Evolutionary conservation across 768 basidiomycete species (phyloP), one percentile per base, ranked within the genome.

Genomic region (Pulveroboletus sp.): DNA sequence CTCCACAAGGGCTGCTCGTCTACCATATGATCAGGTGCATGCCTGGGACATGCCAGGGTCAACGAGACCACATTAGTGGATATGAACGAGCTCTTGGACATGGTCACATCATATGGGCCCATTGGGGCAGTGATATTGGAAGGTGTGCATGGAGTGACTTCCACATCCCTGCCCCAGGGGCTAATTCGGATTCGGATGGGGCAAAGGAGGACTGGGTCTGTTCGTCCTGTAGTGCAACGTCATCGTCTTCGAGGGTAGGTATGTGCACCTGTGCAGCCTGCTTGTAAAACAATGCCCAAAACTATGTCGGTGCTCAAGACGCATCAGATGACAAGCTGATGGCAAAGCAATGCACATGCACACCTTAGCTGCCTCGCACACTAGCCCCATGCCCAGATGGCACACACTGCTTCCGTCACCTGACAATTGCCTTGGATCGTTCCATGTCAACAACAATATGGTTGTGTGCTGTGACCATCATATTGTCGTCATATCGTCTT

Each of bases 251-350:
- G 30, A 76, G 82, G 2, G 81, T 82, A 5, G 86, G 84, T 37
- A 93, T 86, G 34, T 85, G 82, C 24, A 93, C 86, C 58, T 91
- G 85, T 4, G 95, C 94, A 9, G 93, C 92, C 51, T 88, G 82
- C 62, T 97, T 93, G 63, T 93, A 97, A 75, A 99, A 98, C 0
- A 89, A 86, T 5, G 85, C 85, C 94, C 95, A 98, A 66, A 97
- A 97, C 94, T 95, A 59, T 0, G 22, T n/a, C n/a, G n/a, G n/a
- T 5, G 38, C 17, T 24, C 1, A 20, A 42, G 17, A 41, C 4
- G 41, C 9, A 17, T 38, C 37, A 39, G 30, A 40, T 6, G 22
- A 22, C 13, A 39, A 36, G n/a, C 7, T 3, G 11, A 17, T 24
- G 17, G 5, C 1, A 5, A 17, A 11, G 13, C 19, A 7, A 29